Evolutionary conservation across 2,329 filamentous ascomycete genomes (phyloP), one percentile per base, ranked within the genome.

Genomic region (Beauveria rudraprayagi): DNA sequence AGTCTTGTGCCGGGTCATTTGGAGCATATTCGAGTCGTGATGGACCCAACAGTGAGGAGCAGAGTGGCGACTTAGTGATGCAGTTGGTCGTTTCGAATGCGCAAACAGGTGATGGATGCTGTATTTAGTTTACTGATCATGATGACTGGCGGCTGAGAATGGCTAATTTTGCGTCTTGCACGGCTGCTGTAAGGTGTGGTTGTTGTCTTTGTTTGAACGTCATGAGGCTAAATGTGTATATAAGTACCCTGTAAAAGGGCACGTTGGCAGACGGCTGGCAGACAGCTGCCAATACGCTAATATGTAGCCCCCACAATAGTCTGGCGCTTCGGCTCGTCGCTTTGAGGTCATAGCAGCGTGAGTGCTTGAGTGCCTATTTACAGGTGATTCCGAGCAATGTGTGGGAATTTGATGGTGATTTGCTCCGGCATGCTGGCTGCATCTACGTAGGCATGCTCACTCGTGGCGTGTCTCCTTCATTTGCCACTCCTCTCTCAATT

Each of bases 21-120:
- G 22, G 28, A 56, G 17, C 60, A 61, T 43, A 56, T 61, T 17
- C 51, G 60, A 5, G 46, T 53, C 6, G 24, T 56, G 1, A 61
- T 61, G 60, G 60, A 61, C 37, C 60, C 60, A 19, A 56, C 52
- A 3, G 53, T 19, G 5, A 28, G 22, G 6, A 46, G 10, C n/a
- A 44, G 37, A 37, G 26, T 61, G n/a, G 37, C 11, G 19, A 47
- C n/a, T 6, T 10, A 24, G 26, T 17, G 3, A 44, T 17, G 37
- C 17, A 7, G 19, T n/a, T 3, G 41, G 28, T 5, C 14, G 30
- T 16, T 37, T 37, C 14, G 22, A 40, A 17, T 14, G 14, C 26
- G 11, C 17, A 7, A 26, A 17, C 11, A 24, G 10, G 3, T 5
- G 44, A 11, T 46, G 19, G 3, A 22, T 46, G n/a, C 8, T 40